Conservation (phyloP, 2,329 filamentous ascomycete genomes). For the Ceratocystis albifundus region DNA sequence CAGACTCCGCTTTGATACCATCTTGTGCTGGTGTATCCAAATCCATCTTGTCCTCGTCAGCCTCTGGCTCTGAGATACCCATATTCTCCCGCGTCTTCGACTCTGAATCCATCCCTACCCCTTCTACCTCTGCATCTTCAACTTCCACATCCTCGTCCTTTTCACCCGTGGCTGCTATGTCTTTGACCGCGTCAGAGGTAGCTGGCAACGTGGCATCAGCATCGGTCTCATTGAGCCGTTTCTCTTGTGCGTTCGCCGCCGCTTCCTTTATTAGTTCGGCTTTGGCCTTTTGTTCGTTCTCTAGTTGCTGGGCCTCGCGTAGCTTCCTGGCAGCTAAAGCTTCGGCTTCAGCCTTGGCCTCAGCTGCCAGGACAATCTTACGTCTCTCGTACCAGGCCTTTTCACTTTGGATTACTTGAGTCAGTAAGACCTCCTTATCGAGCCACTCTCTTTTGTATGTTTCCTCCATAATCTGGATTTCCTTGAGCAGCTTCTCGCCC, state of each 20-base stretch:
- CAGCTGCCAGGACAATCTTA: conserved; percentile 36
- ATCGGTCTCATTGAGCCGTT: neutral
- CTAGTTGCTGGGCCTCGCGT: conserved; percentile 13
- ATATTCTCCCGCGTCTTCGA: too few relatives aligned
- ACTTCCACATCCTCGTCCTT: conserved; percentile 1
- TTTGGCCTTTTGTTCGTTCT: conserved; percentile 3
- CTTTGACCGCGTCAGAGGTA: neutral
- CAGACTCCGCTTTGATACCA: neutral
- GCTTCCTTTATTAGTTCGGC: neutral
- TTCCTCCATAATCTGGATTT: conserved; percentile 56
- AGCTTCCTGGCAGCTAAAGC: conserved; percentile 24
- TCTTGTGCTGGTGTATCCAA: neutral
- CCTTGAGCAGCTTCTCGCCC: conserved; percentile 48
- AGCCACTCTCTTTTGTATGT: conserved; percentile 61
- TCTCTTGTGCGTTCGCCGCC: neutral
- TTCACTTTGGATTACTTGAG: conserved; percentile 58
- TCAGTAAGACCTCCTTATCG: conserved; percentile 67
- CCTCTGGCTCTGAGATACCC: neutral
- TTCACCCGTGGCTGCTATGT: neutral
- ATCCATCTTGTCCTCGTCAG: conserved; percentile 11
- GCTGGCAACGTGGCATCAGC: neutral
- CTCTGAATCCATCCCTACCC: neutral
- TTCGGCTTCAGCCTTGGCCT: conserved; percentile 28
- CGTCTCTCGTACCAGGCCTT: conserved; percentile 52
- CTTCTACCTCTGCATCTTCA: neutral